Evolutionary conservation across 441 rosid genomes (phyloP).

Genomic region (Sinapis alba): DNA sequence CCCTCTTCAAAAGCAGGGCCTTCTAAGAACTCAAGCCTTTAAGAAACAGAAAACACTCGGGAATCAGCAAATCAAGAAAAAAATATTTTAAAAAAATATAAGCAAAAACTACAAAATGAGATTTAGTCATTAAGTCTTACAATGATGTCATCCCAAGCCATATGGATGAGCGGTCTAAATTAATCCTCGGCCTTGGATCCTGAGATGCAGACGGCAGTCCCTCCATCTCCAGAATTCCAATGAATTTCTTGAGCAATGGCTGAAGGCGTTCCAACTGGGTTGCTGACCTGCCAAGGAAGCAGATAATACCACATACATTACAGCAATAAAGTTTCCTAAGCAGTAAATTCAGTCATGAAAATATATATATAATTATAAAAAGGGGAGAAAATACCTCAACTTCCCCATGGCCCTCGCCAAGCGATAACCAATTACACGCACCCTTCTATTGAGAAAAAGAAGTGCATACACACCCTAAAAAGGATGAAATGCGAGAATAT

Average conservation of each 20-base stretch:
- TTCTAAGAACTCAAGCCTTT: conserved; percentile 96
- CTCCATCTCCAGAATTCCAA: conserved; percentile 87
- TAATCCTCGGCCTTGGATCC: conserved; percentile 72
- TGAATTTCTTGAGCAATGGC: conserved; percentile 81
- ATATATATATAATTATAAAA: background rate
- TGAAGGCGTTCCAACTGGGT: conserved; percentile 93
- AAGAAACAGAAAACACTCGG: conserved; percentile 35
- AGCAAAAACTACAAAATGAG: conserved; percentile 25
- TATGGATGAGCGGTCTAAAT: conserved; percentile 75
- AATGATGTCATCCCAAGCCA: conserved; percentile 98
- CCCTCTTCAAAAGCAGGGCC: conserved; percentile 99
- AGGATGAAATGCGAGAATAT: conserved; percentile 10
- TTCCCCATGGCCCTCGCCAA: conserved; percentile 93
- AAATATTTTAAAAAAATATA: conserved; percentile 1
- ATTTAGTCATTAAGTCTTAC: conserved; percentile 60
- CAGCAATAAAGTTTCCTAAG: conserved; percentile 20
- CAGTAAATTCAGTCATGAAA: conserved; percentile 8
- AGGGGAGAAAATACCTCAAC: conserved; percentile 61
- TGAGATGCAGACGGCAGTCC: conserved; percentile 63
- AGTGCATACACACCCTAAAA: conserved; percentile 91
- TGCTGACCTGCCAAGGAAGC: conserved; percentile 64
- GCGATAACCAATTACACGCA: conserved; percentile 83
- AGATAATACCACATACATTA: conserved; percentile 21
- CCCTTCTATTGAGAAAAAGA: conserved; percentile 92
- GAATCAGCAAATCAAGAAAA: conserved; percentile 39